These are phyloP conservation scores for Didymella lethalis DNA, from an alignment of 2,329 filamentous ascomycete species.

Conservation along the genomic window DNA sequence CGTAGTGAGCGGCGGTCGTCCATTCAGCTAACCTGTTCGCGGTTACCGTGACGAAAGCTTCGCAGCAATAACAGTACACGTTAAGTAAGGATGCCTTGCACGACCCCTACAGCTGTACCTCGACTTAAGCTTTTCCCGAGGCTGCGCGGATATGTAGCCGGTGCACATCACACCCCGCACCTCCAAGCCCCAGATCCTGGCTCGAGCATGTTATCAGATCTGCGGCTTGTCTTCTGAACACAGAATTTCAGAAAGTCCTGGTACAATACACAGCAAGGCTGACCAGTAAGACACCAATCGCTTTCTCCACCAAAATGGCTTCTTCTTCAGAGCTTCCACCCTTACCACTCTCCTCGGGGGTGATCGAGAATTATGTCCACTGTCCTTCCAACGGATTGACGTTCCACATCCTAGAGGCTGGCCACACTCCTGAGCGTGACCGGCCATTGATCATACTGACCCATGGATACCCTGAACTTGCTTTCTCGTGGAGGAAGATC, in stretches of 20 bases:
- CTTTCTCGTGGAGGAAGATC: conserved; percentile 73
- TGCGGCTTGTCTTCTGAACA: not conserved
- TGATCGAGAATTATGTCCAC: conserved; percentile 65
- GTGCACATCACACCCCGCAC: conserved; percentile 14
- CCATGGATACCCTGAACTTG: conserved; percentile 73
- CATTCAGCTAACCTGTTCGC: not conserved
- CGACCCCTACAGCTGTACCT: conserved; percentile 4
- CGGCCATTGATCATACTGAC: conserved; percentile 67
- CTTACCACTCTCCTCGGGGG: conserved; percentile 62
- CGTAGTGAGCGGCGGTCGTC: not conserved
- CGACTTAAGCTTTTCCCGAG: conserved; percentile 18
- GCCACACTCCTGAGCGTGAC: conserved; percentile 49
- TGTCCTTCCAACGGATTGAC: conserved; percentile 64
- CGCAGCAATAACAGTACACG: not conserved
- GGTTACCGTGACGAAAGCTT: conserved; percentile 1
- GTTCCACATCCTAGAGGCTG: conserved; percentile 68
- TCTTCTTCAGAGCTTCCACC: conserved; percentile 45
- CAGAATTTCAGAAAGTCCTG: not conserved
- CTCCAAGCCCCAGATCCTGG: conserved; percentile 2
- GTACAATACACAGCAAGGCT: not conserved
- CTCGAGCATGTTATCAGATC: not conserved
- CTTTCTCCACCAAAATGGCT: not conserved
- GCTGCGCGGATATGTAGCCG: conserved; percentile 13
- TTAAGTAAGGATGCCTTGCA: not conserved
- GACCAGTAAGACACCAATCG: not conserved